phyloP scores from a whole-genome alignment of 352 stramenopile species.

The Pythium biforme region DNA sequence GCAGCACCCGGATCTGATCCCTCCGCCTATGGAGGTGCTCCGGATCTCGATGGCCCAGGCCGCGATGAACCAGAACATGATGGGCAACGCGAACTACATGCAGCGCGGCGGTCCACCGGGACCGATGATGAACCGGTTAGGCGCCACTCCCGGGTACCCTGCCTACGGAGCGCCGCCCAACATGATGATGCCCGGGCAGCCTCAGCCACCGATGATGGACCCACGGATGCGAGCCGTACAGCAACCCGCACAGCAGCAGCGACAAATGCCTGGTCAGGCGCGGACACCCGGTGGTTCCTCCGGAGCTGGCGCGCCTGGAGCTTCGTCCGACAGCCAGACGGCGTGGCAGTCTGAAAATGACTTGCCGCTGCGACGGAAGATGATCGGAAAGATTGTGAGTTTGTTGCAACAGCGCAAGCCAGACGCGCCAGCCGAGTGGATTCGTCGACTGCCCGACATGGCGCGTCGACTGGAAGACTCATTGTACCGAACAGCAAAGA shows the following conservation, averaged over 20 bases:
- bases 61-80: slow-evolving; percentile 56
- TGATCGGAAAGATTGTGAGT: slow-evolving; percentile 94
- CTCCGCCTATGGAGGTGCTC: slow-evolving; percentile 83
- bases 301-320: slow-evolving; percentile 22
- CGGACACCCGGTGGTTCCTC: slow-evolving; percentile 42
- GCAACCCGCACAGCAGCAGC: slow-evolving; percentile 29
- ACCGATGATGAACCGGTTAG: slow-evolving; percentile 57
- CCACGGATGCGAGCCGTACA: slow-evolving; percentile 44
- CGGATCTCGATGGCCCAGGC: slow-evolving; percentile 83
- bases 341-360: slow-evolving; percentile 89
- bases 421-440: slow-evolving; percentile 96
- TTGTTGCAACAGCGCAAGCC: slow-evolving; percentile 96
- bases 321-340: slow-evolving; percentile 43
- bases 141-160: slow-evolving; percentile 39
- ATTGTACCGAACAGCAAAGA: slow-evolving; percentile 92
- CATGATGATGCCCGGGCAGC: slow-evolving; percentile 65
- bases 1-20: slow-evolving; percentile 84
- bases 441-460: slow-evolving; percentile 98
- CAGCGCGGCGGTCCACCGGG: slow-evolving; percentile 47
- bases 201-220: slow-evolving; percentile 37
- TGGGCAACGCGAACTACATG: slow-evolving; percentile 65
- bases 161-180: slow-evolving; percentile 50
- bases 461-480: slow-evolving; percentile 97
- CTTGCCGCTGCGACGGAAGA: slow-evolving; percentile 79
- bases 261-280: slow-evolving; percentile 42